Evolutionary conservation across 108 stramenopile genomes (phyloP).

Genomic region (Skeletonema marinoi): DNA sequence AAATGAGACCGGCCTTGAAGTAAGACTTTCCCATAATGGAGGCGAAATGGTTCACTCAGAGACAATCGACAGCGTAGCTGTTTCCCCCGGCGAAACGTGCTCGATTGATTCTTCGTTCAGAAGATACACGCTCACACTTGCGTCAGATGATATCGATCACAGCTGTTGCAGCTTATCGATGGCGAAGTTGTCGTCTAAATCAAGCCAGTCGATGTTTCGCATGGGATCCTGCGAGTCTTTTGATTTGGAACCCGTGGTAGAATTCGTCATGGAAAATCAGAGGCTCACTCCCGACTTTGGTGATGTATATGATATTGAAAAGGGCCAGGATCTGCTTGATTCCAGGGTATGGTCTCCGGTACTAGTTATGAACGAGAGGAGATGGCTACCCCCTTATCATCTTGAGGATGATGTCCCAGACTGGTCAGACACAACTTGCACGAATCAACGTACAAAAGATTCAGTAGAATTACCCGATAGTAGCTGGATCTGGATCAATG

Average conservation of each 20-base stretch:
- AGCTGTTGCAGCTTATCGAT: background rate
- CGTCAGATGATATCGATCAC: background rate
- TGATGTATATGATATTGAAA: constrained; percentile 66
- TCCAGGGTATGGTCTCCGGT: constrained; percentile 72
- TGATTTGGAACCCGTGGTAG: constrained; percentile 74
- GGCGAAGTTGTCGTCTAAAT: background rate
- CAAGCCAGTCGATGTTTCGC: background rate
- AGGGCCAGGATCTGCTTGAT: constrained; percentile 72
- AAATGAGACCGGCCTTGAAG: constrained; percentile 23
- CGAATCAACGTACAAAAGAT: constrained; percentile 52
- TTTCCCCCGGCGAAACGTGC: background rate
- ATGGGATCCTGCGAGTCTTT: constrained; percentile 7
- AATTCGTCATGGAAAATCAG: constrained; percentile 81
- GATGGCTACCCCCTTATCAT: constrained; percentile 71
- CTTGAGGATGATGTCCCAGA: constrained; percentile 76
- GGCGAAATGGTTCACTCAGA: no score
- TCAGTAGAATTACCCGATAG: constrained; percentile 68
- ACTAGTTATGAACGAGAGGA: background rate
- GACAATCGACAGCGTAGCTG: background rate
- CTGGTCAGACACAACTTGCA: constrained; percentile 77
- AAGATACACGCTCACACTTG: background rate
- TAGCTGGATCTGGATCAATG: constrained; percentile 83
- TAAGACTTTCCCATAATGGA: background rate
- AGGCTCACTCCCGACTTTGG: constrained; percentile 53
- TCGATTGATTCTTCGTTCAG: background rate